Base-by-base conservation (phyloP, 805 yeast genomes). In the Sungouiozyma ichnusensis region DNA sequence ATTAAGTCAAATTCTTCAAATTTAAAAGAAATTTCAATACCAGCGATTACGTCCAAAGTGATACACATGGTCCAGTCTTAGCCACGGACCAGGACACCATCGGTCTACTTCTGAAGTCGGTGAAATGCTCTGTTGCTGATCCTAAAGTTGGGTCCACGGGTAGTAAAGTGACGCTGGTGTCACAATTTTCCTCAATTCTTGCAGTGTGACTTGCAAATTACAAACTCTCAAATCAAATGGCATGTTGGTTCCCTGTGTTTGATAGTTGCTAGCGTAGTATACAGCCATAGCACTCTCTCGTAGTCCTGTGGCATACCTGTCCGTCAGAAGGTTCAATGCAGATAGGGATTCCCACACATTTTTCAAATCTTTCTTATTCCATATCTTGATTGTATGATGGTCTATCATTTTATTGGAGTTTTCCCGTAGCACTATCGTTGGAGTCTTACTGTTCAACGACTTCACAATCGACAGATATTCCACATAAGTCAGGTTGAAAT, bases 301-400 rank as follows among this genome's bases (percentile, higher is more conserved):
- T 36, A 64, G 58, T 7, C 72, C 69, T 3, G 70, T 57, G 5
- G 69, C 69, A 19, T 68, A 60, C 31, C 64, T 65, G 41, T 73
- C 77, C 4, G 70, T 51, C 11, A 84, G 52, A 4, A 85, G 55
- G 1, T 81, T 80, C 20, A 70, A 49, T n/a, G 64, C 64, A 48
- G 73, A 74, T 27, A 87, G 57, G 2, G 72, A 65, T 49, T 84
- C 92, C 96, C 96, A 87, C 32, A 84, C 74, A 33, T 74, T 74
- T 37, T 74, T 69, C 48, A 86, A 69, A 20, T 79, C 74, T 29
- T 67, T 72, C 43, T 77, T 67, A 3, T 77, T 64, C 85, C 88
- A 78, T 4, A 74, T 54, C 50, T 80, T 77, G 46, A 68, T 48
- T 29, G 64, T 53, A 39, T 60, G 60, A 24, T 6, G 9, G 36